Percentiles rank a stretch among this genome's conserved stretches.
phyloP scores from a whole-genome alignment of 2,329 filamentous ascomycete species.

The Coniochaeta pulveracea region DNA sequence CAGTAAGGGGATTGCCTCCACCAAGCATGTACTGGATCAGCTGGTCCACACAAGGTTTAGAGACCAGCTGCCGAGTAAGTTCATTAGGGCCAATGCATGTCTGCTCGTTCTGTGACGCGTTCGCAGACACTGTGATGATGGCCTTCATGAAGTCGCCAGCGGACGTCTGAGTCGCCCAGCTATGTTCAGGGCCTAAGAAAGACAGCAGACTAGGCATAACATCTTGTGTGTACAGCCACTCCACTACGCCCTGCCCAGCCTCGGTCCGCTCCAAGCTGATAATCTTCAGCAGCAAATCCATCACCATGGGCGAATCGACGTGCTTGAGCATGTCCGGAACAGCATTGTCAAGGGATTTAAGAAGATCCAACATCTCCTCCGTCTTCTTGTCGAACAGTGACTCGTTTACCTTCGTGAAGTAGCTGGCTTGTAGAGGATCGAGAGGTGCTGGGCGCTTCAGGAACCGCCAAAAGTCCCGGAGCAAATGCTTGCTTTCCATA shows the following conservation, averaged over 20 bases:
- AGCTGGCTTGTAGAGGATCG: constrained; percentile 87
- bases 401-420: constrained; percentile 98
- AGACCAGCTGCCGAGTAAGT: constrained; percentile 88
- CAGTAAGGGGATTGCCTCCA: constrained; percentile 87
- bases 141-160: constrained; percentile 97
- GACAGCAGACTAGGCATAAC: constrained; percentile 79
- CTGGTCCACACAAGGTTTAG: constrained; percentile 67
- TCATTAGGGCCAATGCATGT: constrained; percentile 99
- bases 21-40: constrained; percentile 88
- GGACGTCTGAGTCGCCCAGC: constrained; percentile 86
- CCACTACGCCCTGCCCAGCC: constrained; percentile 82
- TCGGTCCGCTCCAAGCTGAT: constrained; percentile 92
- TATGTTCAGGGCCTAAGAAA: constrained; percentile 75
- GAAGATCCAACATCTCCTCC: constrained; percentile 85
- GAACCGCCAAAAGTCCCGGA: constrained; percentile 87
- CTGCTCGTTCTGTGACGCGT: constrained; percentile 94
- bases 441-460: constrained; percentile 73
- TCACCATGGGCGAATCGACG: constrained; percentile 95
- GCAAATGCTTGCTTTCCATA: constrained; percentile 67
- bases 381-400: constrained; percentile 97
- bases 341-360: constrained; percentile 73
- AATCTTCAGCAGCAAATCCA: constrained; percentile 94
- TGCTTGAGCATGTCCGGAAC: constrained; percentile 81
- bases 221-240: constrained; percentile 90
- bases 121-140: constrained; percentile 97